Conservation (phyloP, 331 rosid species). For the Ulmus americana region DNA sequence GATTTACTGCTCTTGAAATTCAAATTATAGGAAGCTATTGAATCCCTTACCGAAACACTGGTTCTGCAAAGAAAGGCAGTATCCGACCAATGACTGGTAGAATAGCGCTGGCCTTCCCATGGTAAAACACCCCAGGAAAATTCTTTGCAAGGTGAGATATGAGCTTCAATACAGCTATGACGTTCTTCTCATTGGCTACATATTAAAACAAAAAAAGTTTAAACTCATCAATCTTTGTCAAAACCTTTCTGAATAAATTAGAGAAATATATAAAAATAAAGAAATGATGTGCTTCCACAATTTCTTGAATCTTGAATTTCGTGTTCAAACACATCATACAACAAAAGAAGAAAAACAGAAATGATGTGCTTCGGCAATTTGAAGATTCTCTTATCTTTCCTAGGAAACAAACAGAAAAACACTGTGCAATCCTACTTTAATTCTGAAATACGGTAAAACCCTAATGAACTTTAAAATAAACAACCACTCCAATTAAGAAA, state of each 20-base stretch:
- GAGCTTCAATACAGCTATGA: slow-evolving; percentile 63
- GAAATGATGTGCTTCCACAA: background rate
- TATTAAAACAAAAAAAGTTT: background rate
- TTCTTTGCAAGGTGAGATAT: slow-evolving; percentile 53
- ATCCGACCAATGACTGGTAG: slow-evolving; percentile 61
- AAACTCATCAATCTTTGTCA: background rate
- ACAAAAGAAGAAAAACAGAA: background rate
- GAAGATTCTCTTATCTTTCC: background rate
- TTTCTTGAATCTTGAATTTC: background rate
- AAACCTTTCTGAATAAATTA: background rate
- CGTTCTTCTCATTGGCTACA: slow-evolving; percentile 66
- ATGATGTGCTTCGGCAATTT: background rate
- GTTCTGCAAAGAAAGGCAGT: slow-evolving; percentile 75
- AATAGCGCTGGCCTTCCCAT: slow-evolving; percentile 51
- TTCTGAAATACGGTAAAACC: background rate
- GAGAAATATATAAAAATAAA: no score
- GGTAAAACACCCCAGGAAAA: slow-evolving; percentile 74
- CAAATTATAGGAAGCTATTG: background rate
- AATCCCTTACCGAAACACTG: slow-evolving; percentile 47
- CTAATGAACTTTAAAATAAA: background rate
- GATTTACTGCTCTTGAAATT: background rate
- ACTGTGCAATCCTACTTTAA: no score
- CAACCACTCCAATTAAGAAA: background rate
- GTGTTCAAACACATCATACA: background rate
- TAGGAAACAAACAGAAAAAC: background rate